phyloP scores from a whole-genome alignment of 2,329 filamentous ascomycete genomes.

The Neodidymelliopsis sp. region DNA sequence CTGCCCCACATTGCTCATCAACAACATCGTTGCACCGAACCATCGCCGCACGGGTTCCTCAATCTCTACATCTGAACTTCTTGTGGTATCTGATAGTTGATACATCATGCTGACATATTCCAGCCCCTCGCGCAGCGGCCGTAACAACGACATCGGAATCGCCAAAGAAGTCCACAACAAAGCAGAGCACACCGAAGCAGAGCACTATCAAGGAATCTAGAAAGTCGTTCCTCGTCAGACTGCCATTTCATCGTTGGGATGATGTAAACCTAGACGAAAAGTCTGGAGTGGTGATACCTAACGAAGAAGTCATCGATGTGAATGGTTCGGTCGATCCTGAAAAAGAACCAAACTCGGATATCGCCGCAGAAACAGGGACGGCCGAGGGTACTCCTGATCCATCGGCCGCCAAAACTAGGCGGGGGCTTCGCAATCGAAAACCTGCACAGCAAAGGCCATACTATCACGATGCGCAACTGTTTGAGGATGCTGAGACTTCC shows the following conservation, averaged over 20 bases:
- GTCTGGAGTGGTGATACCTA: slow-evolving; percentile 28
- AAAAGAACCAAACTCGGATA: neutral
- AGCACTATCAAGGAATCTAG: slow-evolving; percentile 30
- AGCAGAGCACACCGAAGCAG: slow-evolving; percentile 31
- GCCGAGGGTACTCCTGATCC: slow-evolving; percentile 33
- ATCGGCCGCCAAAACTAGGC: slow-evolving; percentile 33
- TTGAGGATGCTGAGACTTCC: slow-evolving; percentile 29
- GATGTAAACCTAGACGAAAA: slow-evolving; percentile 17
- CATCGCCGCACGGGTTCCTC: no score
- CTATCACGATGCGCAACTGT: slow-evolving; percentile 43
- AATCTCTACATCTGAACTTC: neutral
- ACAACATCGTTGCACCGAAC: neutral
- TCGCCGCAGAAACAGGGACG: slow-evolving; percentile 17
- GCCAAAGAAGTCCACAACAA: slow-evolving; percentile 34
- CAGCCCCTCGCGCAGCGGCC: slow-evolving; percentile 23
- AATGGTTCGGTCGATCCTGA: slow-evolving; percentile 9
- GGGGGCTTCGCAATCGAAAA: slow-evolving; percentile 43
- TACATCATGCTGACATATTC: neutral
- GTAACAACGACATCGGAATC: slow-evolving; percentile 18
- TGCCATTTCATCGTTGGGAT: slow-evolving; percentile 9
- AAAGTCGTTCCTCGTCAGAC: slow-evolving; percentile 34
- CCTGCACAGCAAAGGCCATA: slow-evolving; percentile 47
- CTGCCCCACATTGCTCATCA: slow-evolving; percentile 4
- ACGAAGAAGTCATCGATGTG: slow-evolving; percentile 20
- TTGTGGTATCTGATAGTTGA: neutral